These are phyloP conservation scores for Amesomyces nigricolor DNA, from an alignment of 2,329 filamentous ascomycete species.

Conservation along the genomic window DNA sequence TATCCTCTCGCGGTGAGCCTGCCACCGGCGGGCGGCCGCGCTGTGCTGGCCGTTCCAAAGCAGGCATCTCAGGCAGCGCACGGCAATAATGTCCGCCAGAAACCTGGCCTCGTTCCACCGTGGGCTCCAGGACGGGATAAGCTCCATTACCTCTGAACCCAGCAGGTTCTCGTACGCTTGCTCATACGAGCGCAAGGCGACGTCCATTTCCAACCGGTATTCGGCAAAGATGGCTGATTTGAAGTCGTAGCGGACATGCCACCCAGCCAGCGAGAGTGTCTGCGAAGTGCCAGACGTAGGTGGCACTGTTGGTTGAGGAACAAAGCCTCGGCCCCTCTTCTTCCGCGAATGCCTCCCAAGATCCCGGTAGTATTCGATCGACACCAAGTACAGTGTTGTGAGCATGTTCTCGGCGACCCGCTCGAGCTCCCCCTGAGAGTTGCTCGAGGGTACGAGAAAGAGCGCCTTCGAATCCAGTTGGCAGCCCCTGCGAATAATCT, in stretches of 20 bases:
- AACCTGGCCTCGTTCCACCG: slow-evolving; percentile 92
- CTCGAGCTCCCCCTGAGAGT: slow-evolving; percentile 64
- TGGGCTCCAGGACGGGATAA: slow-evolving; percentile 82
- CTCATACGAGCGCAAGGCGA: slow-evolving; percentile 77
- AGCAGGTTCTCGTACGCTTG: slow-evolving; percentile 80
- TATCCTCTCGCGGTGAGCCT: slow-evolving; percentile 67
- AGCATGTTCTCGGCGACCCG: slow-evolving; percentile 70
- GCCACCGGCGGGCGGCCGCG: slow-evolving; percentile 74
- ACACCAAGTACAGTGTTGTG: slow-evolving; percentile 63
- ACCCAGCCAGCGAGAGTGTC: slow-evolving; percentile 76
- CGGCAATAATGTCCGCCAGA: slow-evolving; percentile 72
- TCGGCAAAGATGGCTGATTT: slow-evolving; percentile 88
- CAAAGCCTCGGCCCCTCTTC: slow-evolving; percentile 73
- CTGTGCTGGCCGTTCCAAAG: slow-evolving; percentile 77
- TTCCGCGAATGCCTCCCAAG: slow-evolving; percentile 86
- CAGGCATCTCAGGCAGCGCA: slow-evolving; percentile 76
- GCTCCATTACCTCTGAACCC: slow-evolving; percentile 77
- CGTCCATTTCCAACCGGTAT: slow-evolving; percentile 88
- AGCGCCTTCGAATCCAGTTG: slow-evolving; percentile 78
- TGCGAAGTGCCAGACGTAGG: slow-evolving; percentile 81
- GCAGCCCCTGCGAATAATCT: slow-evolving; percentile 72
- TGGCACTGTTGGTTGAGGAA: slow-evolving; percentile 75
- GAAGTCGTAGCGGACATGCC: slow-evolving; percentile 92
- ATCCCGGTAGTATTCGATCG: slow-evolving; percentile 88
- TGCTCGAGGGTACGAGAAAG: slow-evolving; percentile 74